These are phyloP conservation scores for Ganoderma leucocontextum DNA, from an alignment of 1,284 basidiomycete species.

Conservation along the genomic window DNA sequence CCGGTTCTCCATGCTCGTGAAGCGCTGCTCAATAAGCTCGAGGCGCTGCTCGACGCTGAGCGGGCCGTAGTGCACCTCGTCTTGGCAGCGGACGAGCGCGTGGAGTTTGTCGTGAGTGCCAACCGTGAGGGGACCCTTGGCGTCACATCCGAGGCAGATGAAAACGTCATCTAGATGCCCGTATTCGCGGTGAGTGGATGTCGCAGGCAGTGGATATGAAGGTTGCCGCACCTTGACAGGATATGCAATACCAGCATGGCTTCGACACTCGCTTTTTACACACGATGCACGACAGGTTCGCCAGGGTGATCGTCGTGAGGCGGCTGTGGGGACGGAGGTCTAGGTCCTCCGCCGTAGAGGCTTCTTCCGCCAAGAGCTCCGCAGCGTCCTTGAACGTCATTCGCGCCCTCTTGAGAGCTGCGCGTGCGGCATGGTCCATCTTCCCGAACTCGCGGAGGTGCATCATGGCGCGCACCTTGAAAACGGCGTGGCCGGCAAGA, in stretches of 20 bases:
- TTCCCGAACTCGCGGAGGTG: constrained; percentile 19
- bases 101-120: constrained; percentile 24
- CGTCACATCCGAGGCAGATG: constrained; percentile 30
- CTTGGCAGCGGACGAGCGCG: constrained; percentile 33
- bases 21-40: constrained; percentile 5
- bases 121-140: constrained; percentile 14
- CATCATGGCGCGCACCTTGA: constrained; percentile 24
- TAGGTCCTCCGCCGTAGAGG: not conserved
- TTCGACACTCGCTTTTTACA: constrained; percentile 25
- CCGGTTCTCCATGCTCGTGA: constrained; percentile 12
- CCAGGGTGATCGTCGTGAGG: constrained; percentile 3
- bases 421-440: constrained; percentile 13
- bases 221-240: constrained; percentile 28
- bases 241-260: constrained; percentile 40
- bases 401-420: constrained; percentile 17
- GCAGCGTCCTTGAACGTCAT: constrained; percentile 14
- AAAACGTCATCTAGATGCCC: constrained; percentile 16
- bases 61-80: constrained; percentile 13
- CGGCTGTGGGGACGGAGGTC: constrained; percentile 6
- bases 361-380: constrained; percentile 8
- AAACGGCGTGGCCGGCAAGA: constrained; percentile 15
- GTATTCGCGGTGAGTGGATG: not conserved
- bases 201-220: not conserved
- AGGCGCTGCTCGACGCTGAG: constrained; percentile 5
- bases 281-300: constrained; percentile 16